Evolutionary conservation across 2,329 filamentous ascomycete genomes (phyloP).

Genomic region (Geoglossum cookeanum): DNA sequence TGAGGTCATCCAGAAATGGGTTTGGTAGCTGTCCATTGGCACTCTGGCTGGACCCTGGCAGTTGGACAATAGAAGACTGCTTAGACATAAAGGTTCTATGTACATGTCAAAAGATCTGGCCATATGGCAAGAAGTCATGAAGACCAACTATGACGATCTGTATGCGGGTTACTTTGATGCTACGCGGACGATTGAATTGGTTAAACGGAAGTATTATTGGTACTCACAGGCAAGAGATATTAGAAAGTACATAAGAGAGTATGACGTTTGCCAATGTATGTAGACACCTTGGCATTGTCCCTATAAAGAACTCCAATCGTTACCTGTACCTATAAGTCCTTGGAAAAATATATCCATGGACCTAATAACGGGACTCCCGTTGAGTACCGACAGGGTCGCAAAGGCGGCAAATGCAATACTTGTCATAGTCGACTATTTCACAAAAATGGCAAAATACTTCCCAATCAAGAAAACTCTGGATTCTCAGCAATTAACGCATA

Average conservation of each 20-base stretch:
- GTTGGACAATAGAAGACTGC: not conserved
- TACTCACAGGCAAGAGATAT: not conserved
- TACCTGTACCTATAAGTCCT: conserved; percentile 2
- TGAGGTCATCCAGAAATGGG: not conserved
- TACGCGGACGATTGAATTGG: not conserved
- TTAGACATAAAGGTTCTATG: not conserved
- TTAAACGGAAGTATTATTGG: not conserved
- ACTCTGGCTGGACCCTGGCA: not conserved
- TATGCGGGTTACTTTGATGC: not conserved
- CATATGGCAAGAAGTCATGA: not conserved
- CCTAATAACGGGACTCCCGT: conserved; percentile 12
- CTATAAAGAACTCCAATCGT: not conserved
- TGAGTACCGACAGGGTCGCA: not conserved
- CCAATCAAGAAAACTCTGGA: conserved; percentile 7
- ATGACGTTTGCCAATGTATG: conserved; percentile 1
- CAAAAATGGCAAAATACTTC: conserved; percentile 10
- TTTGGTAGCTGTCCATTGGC: not conserved
- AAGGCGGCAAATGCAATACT: conserved; percentile 8
- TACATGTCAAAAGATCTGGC: not conserved
- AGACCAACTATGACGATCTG: conserved; percentile 1
- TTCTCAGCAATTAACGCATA: conserved; percentile 7
- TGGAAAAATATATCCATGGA: conserved; percentile 9
- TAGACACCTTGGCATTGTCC: not conserved
- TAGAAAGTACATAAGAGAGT: conserved; percentile 2
- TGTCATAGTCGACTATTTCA: conserved; percentile 11